Evolutionary conservation across 768 basidiomycete species (phyloP).

Genomic region (Neoboletus brunneissimus): DNA sequence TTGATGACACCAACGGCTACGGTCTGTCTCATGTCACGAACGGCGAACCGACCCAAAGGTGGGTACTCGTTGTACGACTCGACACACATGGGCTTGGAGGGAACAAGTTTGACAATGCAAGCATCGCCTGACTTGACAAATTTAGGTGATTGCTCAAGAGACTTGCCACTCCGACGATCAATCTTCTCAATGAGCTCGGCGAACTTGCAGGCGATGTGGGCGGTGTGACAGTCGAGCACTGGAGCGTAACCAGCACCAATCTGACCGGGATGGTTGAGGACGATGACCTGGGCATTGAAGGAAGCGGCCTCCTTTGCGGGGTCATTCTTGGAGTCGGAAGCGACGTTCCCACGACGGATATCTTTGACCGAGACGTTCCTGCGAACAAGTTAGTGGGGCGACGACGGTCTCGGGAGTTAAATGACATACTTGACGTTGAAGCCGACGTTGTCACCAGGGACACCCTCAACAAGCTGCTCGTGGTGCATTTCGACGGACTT

Average conservation of each 20-base stretch:
- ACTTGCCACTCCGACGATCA: conserved; percentile 97
- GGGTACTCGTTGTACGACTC: conserved; percentile 97
- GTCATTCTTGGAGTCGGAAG: conserved; percentile 99
- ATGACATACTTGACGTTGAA: conserved; percentile 91
- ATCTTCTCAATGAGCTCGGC: conserved; percentile 98
- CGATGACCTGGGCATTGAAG: conserved; percentile 99
- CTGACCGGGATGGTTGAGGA: conserved; percentile 99
- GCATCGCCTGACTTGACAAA: conserved; percentile 99
- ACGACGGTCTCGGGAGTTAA: conserved; percentile 1
- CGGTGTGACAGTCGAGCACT: conserved; percentile 99
- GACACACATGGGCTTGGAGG: conserved; percentile 94
- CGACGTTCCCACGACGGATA: conserved; percentile 99
- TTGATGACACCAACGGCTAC: conserved; percentile 99
- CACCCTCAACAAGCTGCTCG: conserved; percentile 92
- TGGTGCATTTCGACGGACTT: conserved; percentile 99
- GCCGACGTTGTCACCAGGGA: conserved; percentile 98
- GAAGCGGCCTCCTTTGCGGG: conserved; percentile 99
- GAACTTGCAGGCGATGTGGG: conserved; percentile 99
- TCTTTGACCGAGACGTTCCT: conserved; percentile 99
- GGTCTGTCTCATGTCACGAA: conserved; percentile 99
- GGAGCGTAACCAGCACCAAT: conserved; percentile 99
- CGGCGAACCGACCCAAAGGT: conserved; percentile 98
- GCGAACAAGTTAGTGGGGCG: conserved; percentile 8
- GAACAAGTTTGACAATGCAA: conserved; percentile 96
- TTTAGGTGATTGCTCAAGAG: conserved; percentile 84